phyloP scores from a whole-genome alignment of 2,329 filamentous ascomycete genomes.

The Penicillium frequentans region DNA sequence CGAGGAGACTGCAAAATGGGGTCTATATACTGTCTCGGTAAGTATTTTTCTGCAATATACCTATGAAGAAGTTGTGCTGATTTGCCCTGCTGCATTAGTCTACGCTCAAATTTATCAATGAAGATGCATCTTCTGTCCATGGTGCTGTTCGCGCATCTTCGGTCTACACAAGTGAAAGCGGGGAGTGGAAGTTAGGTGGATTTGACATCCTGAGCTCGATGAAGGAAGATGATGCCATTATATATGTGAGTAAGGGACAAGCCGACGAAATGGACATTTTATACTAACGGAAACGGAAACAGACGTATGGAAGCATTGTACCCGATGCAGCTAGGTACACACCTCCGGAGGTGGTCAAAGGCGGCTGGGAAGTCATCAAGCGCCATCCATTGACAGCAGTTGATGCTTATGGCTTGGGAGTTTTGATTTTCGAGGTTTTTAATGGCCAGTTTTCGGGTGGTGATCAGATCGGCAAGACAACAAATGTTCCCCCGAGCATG shows the following conservation, averaged over 20 bases:
- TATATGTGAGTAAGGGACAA: constrained; percentile 63
- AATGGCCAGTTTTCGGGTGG: constrained; percentile 76
- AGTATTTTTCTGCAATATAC: constrained; percentile 6
- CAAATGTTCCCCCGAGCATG: constrained; percentile 83
- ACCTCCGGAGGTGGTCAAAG: constrained; percentile 79
- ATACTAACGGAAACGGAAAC: constrained; percentile 20
- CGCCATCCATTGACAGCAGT: constrained; percentile 76
- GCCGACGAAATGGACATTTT: too few relatives aligned
- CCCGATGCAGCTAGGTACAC: constrained; percentile 83
- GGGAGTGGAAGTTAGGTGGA: constrained; percentile 94
- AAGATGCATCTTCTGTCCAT: constrained; percentile 88
- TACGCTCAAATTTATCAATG: constrained; percentile 94
- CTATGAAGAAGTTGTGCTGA: background rate
- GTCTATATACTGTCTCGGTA: constrained; percentile 80
- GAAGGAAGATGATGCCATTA: constrained; percentile 91
- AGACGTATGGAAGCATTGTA: constrained; percentile 84
- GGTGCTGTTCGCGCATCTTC: constrained; percentile 82
- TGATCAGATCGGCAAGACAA: constrained; percentile 82
- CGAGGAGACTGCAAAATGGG: constrained; percentile 96
- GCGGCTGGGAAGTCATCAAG: constrained; percentile 91
- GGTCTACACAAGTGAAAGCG: constrained; percentile 90
- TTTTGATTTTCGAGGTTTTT: constrained; percentile 85
- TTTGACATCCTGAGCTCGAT: constrained; percentile 93
- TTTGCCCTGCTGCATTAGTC: constrained; percentile 53
- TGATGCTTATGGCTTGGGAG: constrained; percentile 84